Conservation (phyloP, 2,329 filamentous ascomycete genomes). For the Colletotrichum brevisporum region DNA sequence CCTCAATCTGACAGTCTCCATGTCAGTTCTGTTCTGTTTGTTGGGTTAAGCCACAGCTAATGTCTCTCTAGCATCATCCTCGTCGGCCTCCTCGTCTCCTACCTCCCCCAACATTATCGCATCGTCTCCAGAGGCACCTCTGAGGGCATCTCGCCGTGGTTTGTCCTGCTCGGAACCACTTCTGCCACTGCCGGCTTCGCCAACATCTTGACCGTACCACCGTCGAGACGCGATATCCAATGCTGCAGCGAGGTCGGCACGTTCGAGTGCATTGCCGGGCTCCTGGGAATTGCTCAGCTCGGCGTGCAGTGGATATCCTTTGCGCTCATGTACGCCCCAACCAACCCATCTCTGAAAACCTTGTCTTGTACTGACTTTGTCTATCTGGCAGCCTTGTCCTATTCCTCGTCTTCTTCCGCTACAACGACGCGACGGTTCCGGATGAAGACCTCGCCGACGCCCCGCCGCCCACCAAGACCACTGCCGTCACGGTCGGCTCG, state of each 20-base stretch:
- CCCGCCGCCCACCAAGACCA: constrained; percentile 80
- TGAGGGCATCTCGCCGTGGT: constrained; percentile 95
- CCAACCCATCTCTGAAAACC: not conserved
- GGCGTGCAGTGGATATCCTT: constrained; percentile 95
- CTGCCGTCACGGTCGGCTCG: constrained; percentile 81
- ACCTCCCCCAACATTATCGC: constrained; percentile 93
- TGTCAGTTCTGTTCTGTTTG: constrained; percentile 55
- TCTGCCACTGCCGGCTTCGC: constrained; percentile 90
- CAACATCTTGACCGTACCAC: constrained; percentile 91
- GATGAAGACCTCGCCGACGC: constrained; percentile 65
- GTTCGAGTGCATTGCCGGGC: constrained; percentile 86
- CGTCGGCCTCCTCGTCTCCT: constrained; percentile 90
- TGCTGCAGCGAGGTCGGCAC: constrained; percentile 88
- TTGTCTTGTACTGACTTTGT: constrained; percentile 7
- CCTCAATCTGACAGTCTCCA: constrained; percentile 69
- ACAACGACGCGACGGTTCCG: constrained; percentile 65
- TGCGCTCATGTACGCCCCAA: constrained; percentile 81
- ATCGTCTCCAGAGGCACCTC: constrained; percentile 89
- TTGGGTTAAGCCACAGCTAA: constrained; percentile 40
- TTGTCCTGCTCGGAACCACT: constrained; percentile 92
- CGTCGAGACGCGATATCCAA: constrained; percentile 83
- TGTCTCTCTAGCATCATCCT: constrained; percentile 74
- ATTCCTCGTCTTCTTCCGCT: constrained; percentile 95
- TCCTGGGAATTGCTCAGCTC: constrained; percentile 92
- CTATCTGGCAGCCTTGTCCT: constrained; percentile 78